Base-by-base conservation (phyloP, 352 stramenopile species). In the Stramenopiles sp. region DNA sequence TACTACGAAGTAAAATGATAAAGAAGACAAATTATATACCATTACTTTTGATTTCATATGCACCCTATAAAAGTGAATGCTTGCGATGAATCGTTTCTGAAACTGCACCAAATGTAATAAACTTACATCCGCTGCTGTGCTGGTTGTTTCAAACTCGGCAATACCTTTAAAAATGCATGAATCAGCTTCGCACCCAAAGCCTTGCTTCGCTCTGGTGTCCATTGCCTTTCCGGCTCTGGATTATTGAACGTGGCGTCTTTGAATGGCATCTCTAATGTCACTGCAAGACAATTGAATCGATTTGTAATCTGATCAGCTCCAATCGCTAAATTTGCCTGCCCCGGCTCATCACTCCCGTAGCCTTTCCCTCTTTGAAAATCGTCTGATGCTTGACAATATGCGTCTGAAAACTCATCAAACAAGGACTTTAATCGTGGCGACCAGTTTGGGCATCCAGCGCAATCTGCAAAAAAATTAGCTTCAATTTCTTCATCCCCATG, bases 251-350 rank as follows among this genome's bases (percentile, higher is more conserved):
- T 91, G 8, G 71, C 71, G 80, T 92, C 88, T 82, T 92, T 92
- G 81, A 87, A 92, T 0, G 88, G 88, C 88, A 92, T 92, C 80
- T 92, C 88, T 32, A 92, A 83, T 0, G 88, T 92, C 55, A 90
- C 81, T 4, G 83, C 85, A 39, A 92, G 82, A 80, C 87, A 91
- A 83, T 90, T 81, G 81, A 90, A 92, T 25, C 88, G 80, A 30
- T 83, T 84, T 7, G 85, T 84, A 82, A 92, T 83, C 84, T 91
- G 87, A 85, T 92, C 91, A 0, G 86, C 87, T 7, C 83, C 87
- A 7, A 92, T 84, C 84, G 90, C 89, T 84, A 90, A 86, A 80
- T 90, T 89, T 25, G 33, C 82, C 39, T 87, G 82, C 0, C 87
- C 85, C 32, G 87, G 86, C 29, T 86, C 83, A 30, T 84, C 82